Evolutionary conservation across 768 basidiomycete genomes (phyloP).

Genomic region (Suillus variegatus): DNA sequence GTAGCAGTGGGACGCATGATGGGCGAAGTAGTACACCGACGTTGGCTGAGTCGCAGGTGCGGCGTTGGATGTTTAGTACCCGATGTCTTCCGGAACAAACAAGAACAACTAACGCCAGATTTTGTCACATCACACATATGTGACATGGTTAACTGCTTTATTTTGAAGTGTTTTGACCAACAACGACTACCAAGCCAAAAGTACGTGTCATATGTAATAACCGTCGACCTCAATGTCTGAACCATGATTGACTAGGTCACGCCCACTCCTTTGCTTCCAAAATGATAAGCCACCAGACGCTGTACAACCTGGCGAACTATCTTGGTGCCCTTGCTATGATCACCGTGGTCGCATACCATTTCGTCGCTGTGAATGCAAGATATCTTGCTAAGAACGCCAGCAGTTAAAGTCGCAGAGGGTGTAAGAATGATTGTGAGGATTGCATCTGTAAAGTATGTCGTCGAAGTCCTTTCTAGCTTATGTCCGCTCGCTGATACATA

Average conservation of each 20-base stretch:
- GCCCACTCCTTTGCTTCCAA: constrained; percentile 13
- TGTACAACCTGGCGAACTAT: constrained; percentile 80
- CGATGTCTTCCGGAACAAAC: constrained; percentile 38
- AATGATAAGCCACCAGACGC: constrained; percentile 82
- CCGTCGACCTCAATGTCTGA: neutral
- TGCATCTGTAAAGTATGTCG: neutral
- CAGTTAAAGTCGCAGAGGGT: neutral
- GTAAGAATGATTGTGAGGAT: neutral
- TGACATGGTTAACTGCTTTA: neutral
- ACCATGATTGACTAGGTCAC: constrained; percentile 2
- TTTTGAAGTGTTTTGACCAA: constrained; percentile 6
- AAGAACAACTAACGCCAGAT: constrained; percentile 29
- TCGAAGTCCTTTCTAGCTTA: neutral
- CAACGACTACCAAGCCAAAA: constrained; percentile 13
- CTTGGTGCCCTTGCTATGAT: constrained; percentile 86
- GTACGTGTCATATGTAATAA: constrained; percentile 10
- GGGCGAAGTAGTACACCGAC: constrained; percentile 16
- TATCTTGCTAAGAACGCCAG: constrained; percentile 34
- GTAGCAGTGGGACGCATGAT: constrained; percentile 54
- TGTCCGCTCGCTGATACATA: neutral
- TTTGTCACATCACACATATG: neutral
- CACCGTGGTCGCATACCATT: constrained; percentile 87
- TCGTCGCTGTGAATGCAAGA: constrained; percentile 82
- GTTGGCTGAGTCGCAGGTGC: neutral
- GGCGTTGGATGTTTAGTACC: constrained; percentile 11